These are phyloP conservation scores for Sporopachydermia cereana DNA, from an alignment of 1,139 yeast genomes.

Conservation along the genomic window DNA sequence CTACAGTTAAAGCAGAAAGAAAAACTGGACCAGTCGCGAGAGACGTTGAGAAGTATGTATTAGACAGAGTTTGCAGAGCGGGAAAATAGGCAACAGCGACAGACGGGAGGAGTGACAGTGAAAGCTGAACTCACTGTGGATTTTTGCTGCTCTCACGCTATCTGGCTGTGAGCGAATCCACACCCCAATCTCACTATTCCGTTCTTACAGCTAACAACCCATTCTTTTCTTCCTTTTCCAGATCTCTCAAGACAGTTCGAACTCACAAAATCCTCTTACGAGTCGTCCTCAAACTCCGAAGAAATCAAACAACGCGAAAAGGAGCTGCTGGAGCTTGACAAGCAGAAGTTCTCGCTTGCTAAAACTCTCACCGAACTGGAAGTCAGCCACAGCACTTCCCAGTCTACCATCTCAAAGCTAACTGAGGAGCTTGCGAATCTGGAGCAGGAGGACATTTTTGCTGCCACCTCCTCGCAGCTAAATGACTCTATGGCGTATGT, in stretches of 20 bases:
- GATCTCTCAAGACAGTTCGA: conserved; percentile 21
- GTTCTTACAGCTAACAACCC: too few relatives aligned
- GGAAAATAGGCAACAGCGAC: conserved; percentile 8
- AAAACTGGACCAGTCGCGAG: conserved; percentile 21
- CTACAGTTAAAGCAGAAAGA: conserved; percentile 22
- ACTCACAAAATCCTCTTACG: conserved; percentile 19
- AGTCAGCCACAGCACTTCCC: conserved; percentile 36
- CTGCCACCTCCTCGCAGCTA: conserved; percentile 19
- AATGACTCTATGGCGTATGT: conserved; percentile 23
- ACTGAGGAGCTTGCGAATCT: conserved; percentile 29
- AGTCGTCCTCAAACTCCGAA: conserved; percentile 23
- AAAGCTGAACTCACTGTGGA: not conserved
- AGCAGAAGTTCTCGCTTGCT: conserved; percentile 41
- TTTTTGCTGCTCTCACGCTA: too few relatives aligned
- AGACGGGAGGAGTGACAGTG: not conserved
- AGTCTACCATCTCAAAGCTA: conserved; percentile 32
- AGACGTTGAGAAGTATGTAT: conserved; percentile 17
- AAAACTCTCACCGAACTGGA: conserved; percentile 47
- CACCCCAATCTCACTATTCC: too few relatives aligned
- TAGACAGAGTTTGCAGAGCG: too few relatives aligned
- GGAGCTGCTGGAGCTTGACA: conserved; percentile 28
- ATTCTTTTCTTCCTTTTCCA: too few relatives aligned
- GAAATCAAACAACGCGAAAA: conserved; percentile 19
- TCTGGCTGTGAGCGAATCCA: too few relatives aligned
- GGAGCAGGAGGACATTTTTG: conserved; percentile 21